Conservation (phyloP, 2,329 filamentous ascomycete genomes). For the Monilinia laxa region DNA sequence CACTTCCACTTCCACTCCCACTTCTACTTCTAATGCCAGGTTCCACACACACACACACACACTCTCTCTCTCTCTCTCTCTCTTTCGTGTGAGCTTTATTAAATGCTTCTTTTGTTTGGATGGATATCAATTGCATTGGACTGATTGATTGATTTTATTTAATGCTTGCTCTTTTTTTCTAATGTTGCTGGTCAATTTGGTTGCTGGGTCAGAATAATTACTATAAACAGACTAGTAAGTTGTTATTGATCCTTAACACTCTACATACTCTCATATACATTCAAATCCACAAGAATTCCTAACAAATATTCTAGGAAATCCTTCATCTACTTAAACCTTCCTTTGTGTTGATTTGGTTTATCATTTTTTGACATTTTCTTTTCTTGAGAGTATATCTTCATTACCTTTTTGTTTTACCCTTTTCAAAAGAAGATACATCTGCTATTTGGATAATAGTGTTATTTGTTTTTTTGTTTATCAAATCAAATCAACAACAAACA, state of each 20-base stretch:
- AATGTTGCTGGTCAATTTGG: constrained; percentile 8
- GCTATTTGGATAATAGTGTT: background rate
- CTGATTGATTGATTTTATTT: background rate
- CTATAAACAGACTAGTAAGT: constrained; percentile 23
- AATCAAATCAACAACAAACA: constrained; percentile 14
- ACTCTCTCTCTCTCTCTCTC: no score
- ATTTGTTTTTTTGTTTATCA: background rate
- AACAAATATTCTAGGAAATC: background rate
- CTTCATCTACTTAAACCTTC: constrained; percentile 9
- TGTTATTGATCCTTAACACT: constrained; percentile 14
- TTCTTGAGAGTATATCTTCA: background rate
- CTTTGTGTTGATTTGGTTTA: background rate
- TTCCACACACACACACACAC: no score
- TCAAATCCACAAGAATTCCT: constrained; percentile 19
- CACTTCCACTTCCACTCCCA: no score
- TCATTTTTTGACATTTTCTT: background rate
- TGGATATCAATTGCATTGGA: background rate
- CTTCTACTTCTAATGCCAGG: no score
- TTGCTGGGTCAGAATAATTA: constrained; percentile 22
- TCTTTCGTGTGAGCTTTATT: no score
- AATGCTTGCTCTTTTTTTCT: background rate
- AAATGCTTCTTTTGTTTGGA: no score
- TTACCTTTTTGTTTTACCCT: background rate
- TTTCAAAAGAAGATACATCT: background rate
- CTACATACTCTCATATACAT: constrained; percentile 11